These are phyloP conservation scores for Solanum piurae DNA, from an alignment of 257 asterid species.

Conservation along the genomic window DNA sequence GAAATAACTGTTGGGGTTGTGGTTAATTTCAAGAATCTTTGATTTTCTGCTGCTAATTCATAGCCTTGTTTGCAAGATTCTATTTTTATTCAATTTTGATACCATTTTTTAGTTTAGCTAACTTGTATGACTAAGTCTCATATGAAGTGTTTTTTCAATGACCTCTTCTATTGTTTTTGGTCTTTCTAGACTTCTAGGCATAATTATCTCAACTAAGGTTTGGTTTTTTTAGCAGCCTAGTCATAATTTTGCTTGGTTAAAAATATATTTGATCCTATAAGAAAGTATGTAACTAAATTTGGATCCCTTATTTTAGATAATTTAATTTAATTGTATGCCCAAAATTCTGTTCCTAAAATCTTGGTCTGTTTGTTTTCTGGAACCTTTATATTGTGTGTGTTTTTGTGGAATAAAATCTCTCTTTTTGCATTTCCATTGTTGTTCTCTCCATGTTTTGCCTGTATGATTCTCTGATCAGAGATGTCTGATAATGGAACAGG, in stretches of 20 bases:
- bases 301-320: background rate
- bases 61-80: background rate
- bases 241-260: background rate
- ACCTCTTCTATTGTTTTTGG: background rate
- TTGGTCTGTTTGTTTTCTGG: conserved; percentile 3
- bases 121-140: background rate
- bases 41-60: background rate
- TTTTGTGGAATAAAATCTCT: background rate
- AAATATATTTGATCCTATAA: background rate
- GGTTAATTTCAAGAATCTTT: background rate
- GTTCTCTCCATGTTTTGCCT: background rate
- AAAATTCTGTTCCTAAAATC: conserved; percentile 21
- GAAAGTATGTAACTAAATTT: background rate
- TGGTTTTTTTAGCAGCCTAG: background rate
- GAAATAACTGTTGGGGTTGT: background rate
- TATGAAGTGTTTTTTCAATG: background rate
- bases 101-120: background rate
- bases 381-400: conserved; percentile 5
- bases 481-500: conserved; percentile 13
- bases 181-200: background rate
- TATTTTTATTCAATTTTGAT: background rate
- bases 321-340: background rate
- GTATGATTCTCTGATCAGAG: background rate
- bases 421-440: background rate
- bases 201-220: background rate